Evolutionary conservation across 75 land plant genomes (phyloP), one percentile per base, ranked within the genome.

Genomic region (Pinus albicaulis): DNA sequence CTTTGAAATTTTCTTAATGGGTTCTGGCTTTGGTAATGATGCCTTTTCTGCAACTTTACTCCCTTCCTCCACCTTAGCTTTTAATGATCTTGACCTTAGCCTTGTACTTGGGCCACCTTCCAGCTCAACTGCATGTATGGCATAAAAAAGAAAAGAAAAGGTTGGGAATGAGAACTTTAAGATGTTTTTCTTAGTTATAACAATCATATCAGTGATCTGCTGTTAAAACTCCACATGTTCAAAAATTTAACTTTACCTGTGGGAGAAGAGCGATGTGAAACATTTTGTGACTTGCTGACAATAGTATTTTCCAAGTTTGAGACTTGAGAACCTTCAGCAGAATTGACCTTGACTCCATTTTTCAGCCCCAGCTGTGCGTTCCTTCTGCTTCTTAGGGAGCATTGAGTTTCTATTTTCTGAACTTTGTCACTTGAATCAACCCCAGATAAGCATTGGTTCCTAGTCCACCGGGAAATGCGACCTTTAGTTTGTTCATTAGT

Each of bases 101-200:
- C 90, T 87, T 26, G 91, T 80, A 76, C 91, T 78, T 25, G 91
- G 89, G 57, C 88, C 84, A n/a, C 76, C 93, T 65, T 80, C 81
- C 60, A 41, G 55, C 55, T 34, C 70, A 61, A 44, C 76, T 75
- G 76, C 64, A 48, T 17, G 41, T 26, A 68, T 68, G 53, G 11
- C 25, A 41, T 68, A 3, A 68, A 41, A 60, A 34, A 24, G 71
- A 17, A 34, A 71, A 77, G 17, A 34, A 70, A 36, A 52, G 6
- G 5, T 44, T 20, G 10, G 73, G 73, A 65, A 62, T 26, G 24
- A 60, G 24, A 12, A 5, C 44, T 31, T 36, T 36, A 38, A 68
- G 2, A 68, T 38, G 12, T 10, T 38, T 38, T 41, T 23, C 4
- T n/a, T 11, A 36, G 19, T 68, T 19, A 41, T 38, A 38, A 68